Evolutionary conservation across 23 red algal genomes (phyloP), one percentile per base, ranked within the genome.

Genomic region (Chondrus crispus): DNA sequence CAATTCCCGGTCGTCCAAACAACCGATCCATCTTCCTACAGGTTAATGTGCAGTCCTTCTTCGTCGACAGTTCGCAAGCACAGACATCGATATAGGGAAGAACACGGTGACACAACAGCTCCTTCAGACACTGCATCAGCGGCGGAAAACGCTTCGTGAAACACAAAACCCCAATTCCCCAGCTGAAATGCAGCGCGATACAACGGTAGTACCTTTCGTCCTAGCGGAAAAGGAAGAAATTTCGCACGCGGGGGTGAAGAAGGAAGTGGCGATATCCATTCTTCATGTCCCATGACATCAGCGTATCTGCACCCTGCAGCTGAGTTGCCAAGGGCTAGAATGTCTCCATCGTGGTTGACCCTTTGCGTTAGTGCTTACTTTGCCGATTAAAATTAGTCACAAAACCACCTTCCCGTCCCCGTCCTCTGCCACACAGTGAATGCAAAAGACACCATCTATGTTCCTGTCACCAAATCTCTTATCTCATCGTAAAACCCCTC

Each of bases 271-370:
- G 26, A 47, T 68, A 83, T 16, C 46, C 0, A 33, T 20, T 40
- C 52, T 83, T 83, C 41, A 83, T 28, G 24, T 68, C 1, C 28
- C 28, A 83, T 26, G 78, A 63, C 20, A 83, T 83, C n/a, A 83
- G 41, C 7, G 57, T 12, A 38, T 82, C 78, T 16, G 22, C 52
- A 8, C 1, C 13, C 46, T 52, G 16, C 24, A 62, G 45, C 1
- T 83, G 1, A 11, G 24, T 19, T 19, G 78, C 52, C 8, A 83
- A 16, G 1, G 19, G n/a, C 11, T 33, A 52, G n/a, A 2, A 60
- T 7, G 28, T 62, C 51, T 83, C 78, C 78, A 83, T 57, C 2
- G 20, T 68, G 38, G 38, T 1, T 14, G 38, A 39, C 12, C 71
- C 71, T 38, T 77, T 77, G 38, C n/a, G 1, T 37, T 48, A 77